phyloP scores from a whole-genome alignment of 2,329 filamentous ascomycete species.

The Plectosphaerella cucumerina region DNA sequence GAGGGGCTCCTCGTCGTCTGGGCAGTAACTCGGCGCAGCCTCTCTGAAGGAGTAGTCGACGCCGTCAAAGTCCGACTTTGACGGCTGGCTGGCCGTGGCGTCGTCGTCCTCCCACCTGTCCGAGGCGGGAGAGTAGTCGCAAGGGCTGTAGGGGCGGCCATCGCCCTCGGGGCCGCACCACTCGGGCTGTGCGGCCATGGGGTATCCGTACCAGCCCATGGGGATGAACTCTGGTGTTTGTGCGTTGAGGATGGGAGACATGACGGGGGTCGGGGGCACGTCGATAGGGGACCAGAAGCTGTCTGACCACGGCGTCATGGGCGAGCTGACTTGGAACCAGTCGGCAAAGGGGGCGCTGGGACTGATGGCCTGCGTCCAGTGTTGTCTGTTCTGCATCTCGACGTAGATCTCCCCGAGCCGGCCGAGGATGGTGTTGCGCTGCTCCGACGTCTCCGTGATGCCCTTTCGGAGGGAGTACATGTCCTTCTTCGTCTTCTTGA shows the following conservation, averaged over 20 bases:
- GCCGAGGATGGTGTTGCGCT: slow-evolving; percentile 40
- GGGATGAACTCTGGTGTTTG: slow-evolving; percentile 28
- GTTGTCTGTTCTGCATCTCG: slow-evolving; percentile 42
- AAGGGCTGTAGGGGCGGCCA: too few species aligned
- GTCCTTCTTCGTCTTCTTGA: slow-evolving; percentile 33
- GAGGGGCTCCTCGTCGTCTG: not conserved
- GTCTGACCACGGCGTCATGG: not conserved
- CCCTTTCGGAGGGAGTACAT: slow-evolving; percentile 34
- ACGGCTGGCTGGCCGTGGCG: not conserved
- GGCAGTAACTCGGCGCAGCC: slow-evolving; percentile 3
- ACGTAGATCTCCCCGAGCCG: slow-evolving; percentile 45
- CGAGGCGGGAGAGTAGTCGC: not conserved
- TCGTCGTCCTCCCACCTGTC: not conserved
- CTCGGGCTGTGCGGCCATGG: too few species aligned
- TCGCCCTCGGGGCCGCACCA: too few species aligned
- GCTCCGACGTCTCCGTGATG: slow-evolving; percentile 38
- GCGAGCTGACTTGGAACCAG: slow-evolving; percentile 4
- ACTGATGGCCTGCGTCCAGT: slow-evolving; percentile 26
- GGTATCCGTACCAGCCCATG: slow-evolving; percentile 1
- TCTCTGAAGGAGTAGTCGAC: not conserved
- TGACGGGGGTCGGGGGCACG: slow-evolving; percentile 4
- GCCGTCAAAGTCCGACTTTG: not conserved
- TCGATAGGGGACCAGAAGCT: slow-evolving; percentile 1
- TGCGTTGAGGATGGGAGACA: slow-evolving; percentile 20
- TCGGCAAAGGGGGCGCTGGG: slow-evolving; percentile 7